phyloP scores from a whole-genome alignment of 768 basidiomycete genomes.

The Russula sp. region DNA sequence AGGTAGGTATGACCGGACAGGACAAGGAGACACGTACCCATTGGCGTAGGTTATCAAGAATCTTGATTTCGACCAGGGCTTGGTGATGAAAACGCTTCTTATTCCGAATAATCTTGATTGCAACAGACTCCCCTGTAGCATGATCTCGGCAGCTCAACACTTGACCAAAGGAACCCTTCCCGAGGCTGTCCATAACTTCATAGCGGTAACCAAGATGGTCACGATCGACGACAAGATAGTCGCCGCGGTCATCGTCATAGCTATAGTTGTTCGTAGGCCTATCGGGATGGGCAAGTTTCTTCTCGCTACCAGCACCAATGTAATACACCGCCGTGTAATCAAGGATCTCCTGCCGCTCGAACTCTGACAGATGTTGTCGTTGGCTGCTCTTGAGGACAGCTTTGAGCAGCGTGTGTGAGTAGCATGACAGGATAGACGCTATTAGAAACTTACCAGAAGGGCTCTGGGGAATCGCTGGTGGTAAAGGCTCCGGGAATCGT shows the following conservation, averaged over 20 bases:
- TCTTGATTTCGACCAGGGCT: constrained; percentile 98
- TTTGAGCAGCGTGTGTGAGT: constrained; percentile 26
- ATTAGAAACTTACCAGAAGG: constrained; percentile 54
- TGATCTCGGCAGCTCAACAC: constrained; percentile 95
- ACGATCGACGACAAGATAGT: constrained; percentile 82
- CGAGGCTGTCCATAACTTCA: constrained; percentile 84
- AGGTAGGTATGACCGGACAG: background rate
- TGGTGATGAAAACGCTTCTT: constrained; percentile 99
- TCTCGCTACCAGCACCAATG: constrained; percentile 70
- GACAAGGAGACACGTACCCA: constrained; percentile 58
- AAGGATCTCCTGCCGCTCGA: constrained; percentile 85
- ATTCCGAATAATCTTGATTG: constrained; percentile 98
- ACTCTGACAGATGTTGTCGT: constrained; percentile 70
- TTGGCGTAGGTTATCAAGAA: constrained; percentile 91
- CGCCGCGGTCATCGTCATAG: constrained; percentile 97
- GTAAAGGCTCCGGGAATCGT: constrained; percentile 85
- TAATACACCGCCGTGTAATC: constrained; percentile 83
- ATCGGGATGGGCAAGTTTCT: constrained; percentile 72
- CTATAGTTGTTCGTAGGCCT: constrained; percentile 80
- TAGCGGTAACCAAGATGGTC: constrained; percentile 98
- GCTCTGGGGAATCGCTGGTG: constrained; percentile 55
- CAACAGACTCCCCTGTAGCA: constrained; percentile 90
- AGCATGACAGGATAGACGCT: background rate
- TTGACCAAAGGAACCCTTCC: constrained; percentile 98
- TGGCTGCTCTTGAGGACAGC: constrained; percentile 61